Conservation (phyloP, 345 rosid genomes). For the Salix exigua region DNA sequence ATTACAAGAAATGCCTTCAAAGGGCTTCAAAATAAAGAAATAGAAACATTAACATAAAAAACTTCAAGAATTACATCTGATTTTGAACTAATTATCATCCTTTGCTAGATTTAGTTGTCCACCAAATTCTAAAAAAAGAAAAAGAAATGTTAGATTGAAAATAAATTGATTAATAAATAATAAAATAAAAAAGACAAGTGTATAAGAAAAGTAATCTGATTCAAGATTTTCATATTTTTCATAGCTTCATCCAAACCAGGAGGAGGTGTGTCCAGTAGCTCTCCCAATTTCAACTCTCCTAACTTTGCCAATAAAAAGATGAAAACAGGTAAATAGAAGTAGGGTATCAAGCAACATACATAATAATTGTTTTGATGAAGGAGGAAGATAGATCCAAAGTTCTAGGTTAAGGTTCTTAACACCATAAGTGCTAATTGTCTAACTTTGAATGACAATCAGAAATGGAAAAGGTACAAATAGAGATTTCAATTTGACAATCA, state of each 20-base stretch:
- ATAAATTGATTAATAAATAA: too few species aligned
- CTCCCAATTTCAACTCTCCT: slow-evolving; percentile 92
- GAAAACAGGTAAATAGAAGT: slow-evolving; percentile 15
- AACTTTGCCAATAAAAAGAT: slow-evolving; percentile 41
- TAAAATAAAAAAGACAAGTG: too few species aligned
- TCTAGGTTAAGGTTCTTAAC: background rate
- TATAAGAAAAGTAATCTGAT: too few species aligned
- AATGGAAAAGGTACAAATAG: background rate
- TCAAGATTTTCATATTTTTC: too few species aligned
- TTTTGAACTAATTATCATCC: too few species aligned
- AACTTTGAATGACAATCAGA: background rate
- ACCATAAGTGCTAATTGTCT: background rate
- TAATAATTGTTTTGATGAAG: background rate
- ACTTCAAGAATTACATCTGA: too few species aligned
- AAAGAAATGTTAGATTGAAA: too few species aligned
- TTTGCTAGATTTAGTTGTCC: too few species aligned
- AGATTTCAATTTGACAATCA: background rate
- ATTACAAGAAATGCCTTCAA: too few species aligned
- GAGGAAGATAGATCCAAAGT: background rate
- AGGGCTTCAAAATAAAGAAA: too few species aligned
- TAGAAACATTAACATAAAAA: too few species aligned
- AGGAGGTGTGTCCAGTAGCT: slow-evolving; percentile 91
- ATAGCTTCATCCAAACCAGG: slow-evolving; percentile 99
- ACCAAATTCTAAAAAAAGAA: too few species aligned
- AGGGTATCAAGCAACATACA: background rate